These are phyloP conservation scores for Elaeis oleifera DNA, from an alignment of 202 grass and related monocot genomes.

Conservation along the genomic window DNA sequence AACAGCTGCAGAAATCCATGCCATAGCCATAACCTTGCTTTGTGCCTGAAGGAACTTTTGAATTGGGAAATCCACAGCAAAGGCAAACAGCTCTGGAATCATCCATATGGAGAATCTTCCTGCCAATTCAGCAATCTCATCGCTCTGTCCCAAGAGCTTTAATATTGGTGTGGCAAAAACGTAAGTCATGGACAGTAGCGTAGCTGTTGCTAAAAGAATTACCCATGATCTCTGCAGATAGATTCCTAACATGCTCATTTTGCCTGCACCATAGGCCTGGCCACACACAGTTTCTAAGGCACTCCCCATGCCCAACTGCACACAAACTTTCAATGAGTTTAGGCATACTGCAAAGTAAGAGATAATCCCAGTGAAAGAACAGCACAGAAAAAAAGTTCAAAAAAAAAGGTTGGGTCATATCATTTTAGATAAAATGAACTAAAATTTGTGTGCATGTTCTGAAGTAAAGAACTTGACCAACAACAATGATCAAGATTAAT, in stretches of 20 bases:
- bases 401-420: too few species aligned
- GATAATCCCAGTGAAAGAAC: too few species aligned
- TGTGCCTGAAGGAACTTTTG: constrained; percentile 65
- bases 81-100: constrained; percentile 45
- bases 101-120: constrained; percentile 32
- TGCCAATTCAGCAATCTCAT: constrained; percentile 30
- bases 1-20: constrained; percentile 30
- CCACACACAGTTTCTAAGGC: constrained; percentile 69
- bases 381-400: too few species aligned
- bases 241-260: constrained; percentile 61
- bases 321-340: background rate
- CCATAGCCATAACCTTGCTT: constrained; percentile 42
- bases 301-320: constrained; percentile 66
- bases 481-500: too few species aligned
- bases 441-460: too few species aligned
- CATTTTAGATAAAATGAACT: too few species aligned
- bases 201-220: constrained; percentile 10
- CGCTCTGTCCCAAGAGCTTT: constrained; percentile 35
- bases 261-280: constrained; percentile 56
- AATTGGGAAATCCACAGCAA: constrained; percentile 36
- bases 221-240: constrained; percentile 68
- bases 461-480: too few species aligned
- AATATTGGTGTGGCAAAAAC: constrained; percentile 51
- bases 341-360: too few species aligned
- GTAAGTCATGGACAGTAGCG: constrained; percentile 34